Evolutionary conservation across 768 basidiomycete species (phyloP).

Genomic region (Phallus indusiatus): DNA sequence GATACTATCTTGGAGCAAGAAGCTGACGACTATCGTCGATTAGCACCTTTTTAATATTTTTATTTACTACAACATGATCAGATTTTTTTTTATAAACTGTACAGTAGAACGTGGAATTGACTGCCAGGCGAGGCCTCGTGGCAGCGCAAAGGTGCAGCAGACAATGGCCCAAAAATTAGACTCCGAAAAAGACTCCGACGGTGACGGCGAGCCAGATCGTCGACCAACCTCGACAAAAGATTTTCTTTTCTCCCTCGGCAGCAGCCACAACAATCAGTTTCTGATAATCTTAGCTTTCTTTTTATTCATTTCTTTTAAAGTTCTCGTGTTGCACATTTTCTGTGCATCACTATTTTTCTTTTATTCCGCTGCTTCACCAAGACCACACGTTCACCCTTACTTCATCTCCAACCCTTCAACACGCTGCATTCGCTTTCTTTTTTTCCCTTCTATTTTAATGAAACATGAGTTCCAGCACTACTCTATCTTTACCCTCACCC

Average conservation of each 20-base stretch:
- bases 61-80: background rate
- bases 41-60: slow-evolving; percentile 49
- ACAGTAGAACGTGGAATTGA: background rate
- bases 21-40: slow-evolving; percentile 46
- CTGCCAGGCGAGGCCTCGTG: background rate
- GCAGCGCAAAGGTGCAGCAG: background rate
- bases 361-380: background rate
- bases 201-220: background rate
- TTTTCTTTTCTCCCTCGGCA: background rate
- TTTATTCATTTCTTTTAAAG: background rate
- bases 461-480: slow-evolving; percentile 49
- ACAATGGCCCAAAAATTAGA: slow-evolving; percentile 1
- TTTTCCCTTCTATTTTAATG: slow-evolving; percentile 14
- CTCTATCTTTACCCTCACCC: slow-evolving; percentile 41
- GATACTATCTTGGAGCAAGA: slow-evolving; percentile 52
- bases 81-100: background rate
- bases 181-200: slow-evolving; percentile 1
- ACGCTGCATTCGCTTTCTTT: slow-evolving; percentile 11
- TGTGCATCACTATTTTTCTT: background rate
- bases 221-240: background rate
- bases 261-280: background rate
- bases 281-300: background rate
- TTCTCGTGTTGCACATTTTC: background rate
- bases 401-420: background rate
- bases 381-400: background rate